Conservation (phyloP, 768 basidiomycete species). For the Russula foetens region DNA sequence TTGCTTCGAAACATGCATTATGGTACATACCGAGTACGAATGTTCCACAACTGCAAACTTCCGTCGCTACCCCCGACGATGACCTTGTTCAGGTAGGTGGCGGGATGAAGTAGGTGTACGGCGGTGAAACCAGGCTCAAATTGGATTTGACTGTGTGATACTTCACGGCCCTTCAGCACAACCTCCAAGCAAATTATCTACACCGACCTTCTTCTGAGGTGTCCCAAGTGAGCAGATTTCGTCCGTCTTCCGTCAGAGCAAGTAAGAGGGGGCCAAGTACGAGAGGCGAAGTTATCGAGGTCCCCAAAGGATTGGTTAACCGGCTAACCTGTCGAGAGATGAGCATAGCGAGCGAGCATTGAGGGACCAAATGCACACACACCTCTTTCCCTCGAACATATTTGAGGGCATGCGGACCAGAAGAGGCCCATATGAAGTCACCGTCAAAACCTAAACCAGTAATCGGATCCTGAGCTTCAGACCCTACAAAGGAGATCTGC, state of each 20-base stretch:
- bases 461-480: conserved; percentile 70
- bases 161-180: neutral
- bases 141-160: conserved; percentile 49
- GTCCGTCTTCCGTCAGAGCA: conserved; percentile 71
- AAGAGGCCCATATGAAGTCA: conserved; percentile 77
- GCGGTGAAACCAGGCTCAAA: conserved; percentile 85
- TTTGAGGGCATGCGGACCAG: conserved; percentile 61
- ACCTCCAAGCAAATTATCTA: neutral
- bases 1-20: neutral
- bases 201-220: conserved; percentile 45
- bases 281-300: conserved; percentile 51
- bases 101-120: conserved; percentile 80
- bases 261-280: conserved; percentile 80
- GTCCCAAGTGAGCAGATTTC: conserved; percentile 73
- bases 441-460: conserved; percentile 73
- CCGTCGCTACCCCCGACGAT: conserved; percentile 80
- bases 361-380: neutral
- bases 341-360: conserved; percentile 2
- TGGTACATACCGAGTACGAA: conserved; percentile 59
- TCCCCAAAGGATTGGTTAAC: conserved; percentile 56
- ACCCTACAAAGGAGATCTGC: conserved; percentile 44
- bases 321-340: conserved; percentile 40
- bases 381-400: conserved; percentile 90
- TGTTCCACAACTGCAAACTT: conserved; percentile 88
- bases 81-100: conserved; percentile 95